Evolutionary conservation across 805 yeast species (phyloP).

Genomic region (Starmerella asiatica): DNA sequence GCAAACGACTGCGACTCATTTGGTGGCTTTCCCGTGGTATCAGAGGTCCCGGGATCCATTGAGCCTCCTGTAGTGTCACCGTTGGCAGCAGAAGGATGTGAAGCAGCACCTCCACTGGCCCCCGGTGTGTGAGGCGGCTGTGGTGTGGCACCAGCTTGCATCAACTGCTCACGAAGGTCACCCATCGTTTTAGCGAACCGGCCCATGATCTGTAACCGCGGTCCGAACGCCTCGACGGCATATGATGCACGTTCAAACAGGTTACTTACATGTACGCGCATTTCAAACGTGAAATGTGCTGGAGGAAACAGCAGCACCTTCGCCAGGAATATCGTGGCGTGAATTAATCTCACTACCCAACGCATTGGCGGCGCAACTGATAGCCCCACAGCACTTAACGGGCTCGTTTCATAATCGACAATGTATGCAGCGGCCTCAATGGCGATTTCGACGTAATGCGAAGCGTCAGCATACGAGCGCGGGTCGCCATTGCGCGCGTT

Average conservation of each 20-base stretch:
- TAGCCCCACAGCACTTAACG: constrained; percentile 47
- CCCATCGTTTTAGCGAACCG: constrained; percentile 4
- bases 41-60: too few species aligned
- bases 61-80: too few species aligned
- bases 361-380: constrained; percentile 71
- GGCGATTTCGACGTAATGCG: constrained; percentile 63
- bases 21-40: too few species aligned
- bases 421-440: constrained; percentile 74
- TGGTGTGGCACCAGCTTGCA: background rate
- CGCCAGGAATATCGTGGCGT: constrained; percentile 80
- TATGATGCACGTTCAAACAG: constrained; percentile 5
- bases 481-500: background rate
- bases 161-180: constrained; percentile 3
- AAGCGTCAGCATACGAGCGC: background rate
- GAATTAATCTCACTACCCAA: constrained; percentile 75
- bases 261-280: background rate
- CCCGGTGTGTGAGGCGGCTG: background rate
- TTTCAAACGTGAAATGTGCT: background rate
- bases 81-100: too few species aligned
- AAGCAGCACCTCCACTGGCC: too few species aligned
- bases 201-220: constrained; percentile 10
- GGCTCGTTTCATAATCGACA: constrained; percentile 45
- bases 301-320: constrained; percentile 44
- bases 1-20: too few species aligned
- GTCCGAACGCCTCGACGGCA: constrained; percentile 6